Conservation (phyloP, 1,284 basidiomycete species). For the Phellopilus nigrolimitatus region DNA sequence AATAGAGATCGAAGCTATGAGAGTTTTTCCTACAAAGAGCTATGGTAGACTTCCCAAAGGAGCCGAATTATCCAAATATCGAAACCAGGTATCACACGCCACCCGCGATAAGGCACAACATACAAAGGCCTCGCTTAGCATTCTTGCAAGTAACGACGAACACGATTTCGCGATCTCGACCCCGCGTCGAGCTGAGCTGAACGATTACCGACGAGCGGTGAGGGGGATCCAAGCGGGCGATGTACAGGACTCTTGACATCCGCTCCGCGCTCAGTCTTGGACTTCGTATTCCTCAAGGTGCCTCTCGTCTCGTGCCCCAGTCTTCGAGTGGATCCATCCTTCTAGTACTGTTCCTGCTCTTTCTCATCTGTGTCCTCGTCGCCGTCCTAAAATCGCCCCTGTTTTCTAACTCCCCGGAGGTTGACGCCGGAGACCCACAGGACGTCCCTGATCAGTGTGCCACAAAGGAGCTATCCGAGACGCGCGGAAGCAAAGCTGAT, state of each 20-base stretch:
- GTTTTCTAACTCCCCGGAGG: slow-evolving; percentile 3
- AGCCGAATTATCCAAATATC: no score
- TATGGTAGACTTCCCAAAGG: no score
- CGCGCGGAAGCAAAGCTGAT: background rate
- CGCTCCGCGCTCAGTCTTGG: background rate
- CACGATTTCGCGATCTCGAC: background rate
- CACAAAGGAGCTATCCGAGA: slow-evolving; percentile 8
- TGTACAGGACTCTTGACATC: slow-evolving; percentile 13
- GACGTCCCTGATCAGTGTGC: background rate
- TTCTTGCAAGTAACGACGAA: no score
- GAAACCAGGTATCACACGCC: no score
- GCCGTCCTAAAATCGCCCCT: slow-evolving; percentile 3
- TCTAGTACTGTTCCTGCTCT: background rate
- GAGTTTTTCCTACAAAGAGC: no score
- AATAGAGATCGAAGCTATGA: background rate
- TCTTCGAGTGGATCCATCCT: slow-evolving; percentile 1
- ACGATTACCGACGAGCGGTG: background rate
- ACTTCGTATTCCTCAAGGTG: slow-evolving; percentile 4
- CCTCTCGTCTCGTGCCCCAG: slow-evolving; percentile 6
- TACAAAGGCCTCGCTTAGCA: no score
- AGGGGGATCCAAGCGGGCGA: background rate
- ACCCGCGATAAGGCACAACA: no score
- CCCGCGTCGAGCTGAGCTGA: slow-evolving; percentile 3
- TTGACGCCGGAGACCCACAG: background rate
- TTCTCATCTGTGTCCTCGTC: slow-evolving; percentile 3